Evolutionary conservation across 495 filamentous ascomycete species (phyloP).

Genomic region (Penicillium canescens): DNA sequence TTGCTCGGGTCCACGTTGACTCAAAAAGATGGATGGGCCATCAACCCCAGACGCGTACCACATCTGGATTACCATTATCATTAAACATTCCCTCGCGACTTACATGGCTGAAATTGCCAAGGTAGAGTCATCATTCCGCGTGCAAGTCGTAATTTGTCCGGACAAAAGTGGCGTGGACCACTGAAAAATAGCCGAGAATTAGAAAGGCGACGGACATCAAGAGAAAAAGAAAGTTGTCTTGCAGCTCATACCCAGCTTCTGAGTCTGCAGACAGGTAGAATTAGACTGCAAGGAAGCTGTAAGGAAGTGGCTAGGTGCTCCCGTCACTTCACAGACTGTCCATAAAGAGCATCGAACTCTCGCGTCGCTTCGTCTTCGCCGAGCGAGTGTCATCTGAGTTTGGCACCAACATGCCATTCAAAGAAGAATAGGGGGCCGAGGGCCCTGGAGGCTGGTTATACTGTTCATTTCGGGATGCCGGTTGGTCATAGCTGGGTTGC

Average conservation of each 20-base stretch:
- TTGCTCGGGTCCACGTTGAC: conserved; percentile 1
- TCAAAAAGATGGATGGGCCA: conserved; percentile 12
- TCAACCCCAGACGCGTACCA: conserved; percentile 11
- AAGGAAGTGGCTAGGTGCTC: background rate
- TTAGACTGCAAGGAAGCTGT: background rate
- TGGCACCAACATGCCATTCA: conserved; percentile 44
- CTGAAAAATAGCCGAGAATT: conserved; percentile 4
- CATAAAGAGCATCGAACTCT: conserved; percentile 62
- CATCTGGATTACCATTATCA: conserved; percentile 42
- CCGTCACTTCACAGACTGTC: conserved; percentile 15
- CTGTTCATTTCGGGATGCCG: conserved; percentile 23
- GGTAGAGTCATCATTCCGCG: conserved; percentile 28
- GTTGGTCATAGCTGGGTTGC: conserved; percentile 58
- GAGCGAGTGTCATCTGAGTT: conserved; percentile 36
- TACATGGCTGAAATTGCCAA: conserved; percentile 18
- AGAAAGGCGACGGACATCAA: background rate
- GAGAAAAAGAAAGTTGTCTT: too few relatives aligned
- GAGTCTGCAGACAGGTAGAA: background rate
- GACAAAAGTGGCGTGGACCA: conserved; percentile 8
- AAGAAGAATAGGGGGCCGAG: conserved; percentile 36
- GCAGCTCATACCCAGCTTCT: too few relatives aligned
- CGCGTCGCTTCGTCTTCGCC: conserved; percentile 54
- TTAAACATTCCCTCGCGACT: conserved; percentile 33
- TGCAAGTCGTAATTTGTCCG: conserved; percentile 31
- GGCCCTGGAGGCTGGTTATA: conserved; percentile 24